Evolutionary conservation across 495 filamentous ascomycete genomes (phyloP).

Genomic region (Neurospora tetraspora): DNA sequence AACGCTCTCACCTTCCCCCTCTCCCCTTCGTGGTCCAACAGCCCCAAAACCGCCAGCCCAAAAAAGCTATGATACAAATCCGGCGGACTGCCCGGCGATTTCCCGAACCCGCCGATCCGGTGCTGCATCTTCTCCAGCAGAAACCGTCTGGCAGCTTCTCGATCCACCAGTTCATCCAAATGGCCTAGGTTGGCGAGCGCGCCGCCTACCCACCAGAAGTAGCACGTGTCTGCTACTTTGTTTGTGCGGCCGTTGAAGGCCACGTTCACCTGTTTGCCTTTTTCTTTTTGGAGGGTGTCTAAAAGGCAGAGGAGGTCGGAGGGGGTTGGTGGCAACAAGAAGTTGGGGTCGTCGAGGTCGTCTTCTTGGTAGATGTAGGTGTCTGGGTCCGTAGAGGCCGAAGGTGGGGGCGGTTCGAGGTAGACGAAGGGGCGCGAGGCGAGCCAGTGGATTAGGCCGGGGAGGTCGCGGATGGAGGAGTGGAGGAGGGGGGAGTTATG

Average conservation of each 20-base stretch:
- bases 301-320: conserved; percentile 24
- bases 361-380: conserved; percentile 30
- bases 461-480: conserved; percentile 26
- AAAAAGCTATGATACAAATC: conserved; percentile 89
- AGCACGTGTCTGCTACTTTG: conserved; percentile 88
- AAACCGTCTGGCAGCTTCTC: conserved; percentile 56
- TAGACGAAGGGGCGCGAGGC: conserved; percentile 55
- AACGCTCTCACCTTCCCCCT: conserved; percentile 45
- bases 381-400: conserved; percentile 2
- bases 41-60: conserved; percentile 67
- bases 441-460: conserved; percentile 28
- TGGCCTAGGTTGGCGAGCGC: conserved; percentile 58
- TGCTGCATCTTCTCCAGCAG: conserved; percentile 87
- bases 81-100: conserved; percentile 68
- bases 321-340: conserved; percentile 13
- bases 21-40: conserved; percentile 47
- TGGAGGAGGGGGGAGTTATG: conserved; percentile 17
- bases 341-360: conserved; percentile 10
- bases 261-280: conserved; percentile 11
- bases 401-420: conserved; percentile 30
- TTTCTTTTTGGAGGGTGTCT: no score
- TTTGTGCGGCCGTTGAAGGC: conserved; percentile 86
- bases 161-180: conserved; percentile 41
- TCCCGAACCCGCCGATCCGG: conserved; percentile 80
- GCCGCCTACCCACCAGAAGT: conserved; percentile 80